Percentiles rank a stretch among this genome's conserved stretches.
phyloP scores from a whole-genome alignment of 2,329 filamentous ascomycete species.

The Pseudogymnoascus sp. region DNA sequence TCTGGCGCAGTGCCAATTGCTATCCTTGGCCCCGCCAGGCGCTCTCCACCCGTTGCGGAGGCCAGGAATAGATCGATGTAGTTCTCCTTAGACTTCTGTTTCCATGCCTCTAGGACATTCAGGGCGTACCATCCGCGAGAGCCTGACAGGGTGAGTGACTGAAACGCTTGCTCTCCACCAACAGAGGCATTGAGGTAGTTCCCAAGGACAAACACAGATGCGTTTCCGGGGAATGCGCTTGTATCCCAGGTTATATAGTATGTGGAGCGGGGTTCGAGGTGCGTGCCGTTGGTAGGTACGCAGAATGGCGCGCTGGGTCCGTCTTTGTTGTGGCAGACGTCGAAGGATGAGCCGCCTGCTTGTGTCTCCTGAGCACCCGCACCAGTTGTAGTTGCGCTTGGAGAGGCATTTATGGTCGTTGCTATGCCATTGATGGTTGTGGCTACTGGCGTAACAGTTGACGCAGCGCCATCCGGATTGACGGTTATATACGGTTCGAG shows the following conservation, averaged over 20 bases:
- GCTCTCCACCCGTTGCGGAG: background rate
- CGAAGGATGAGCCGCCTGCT: conserved; percentile 21
- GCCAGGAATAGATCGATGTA: conserved; percentile 1
- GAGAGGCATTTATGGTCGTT: conserved; percentile 16
- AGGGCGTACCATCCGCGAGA: conserved; percentile 1
- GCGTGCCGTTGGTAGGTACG: conserved; percentile 23
- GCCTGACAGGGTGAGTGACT: conserved; percentile 16
- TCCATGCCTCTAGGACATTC: background rate
- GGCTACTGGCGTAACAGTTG: conserved; percentile 22
- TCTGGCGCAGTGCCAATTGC: background rate
- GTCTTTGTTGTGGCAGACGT: conserved; percentile 23
- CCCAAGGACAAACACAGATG: conserved; percentile 20
- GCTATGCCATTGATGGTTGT: conserved; percentile 19
- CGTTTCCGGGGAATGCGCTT: conserved; percentile 20
- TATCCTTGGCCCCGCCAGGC: background rate
- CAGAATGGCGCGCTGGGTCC: conserved; percentile 24
- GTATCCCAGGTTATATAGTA: conserved; percentile 28
- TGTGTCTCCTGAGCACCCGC: conserved; percentile 12
- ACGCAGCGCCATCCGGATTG: conserved; percentile 9
- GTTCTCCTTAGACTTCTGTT: background rate
- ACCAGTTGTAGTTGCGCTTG: conserved; percentile 13
- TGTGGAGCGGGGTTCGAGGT: conserved; percentile 22
- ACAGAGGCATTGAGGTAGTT: conserved; percentile 24
- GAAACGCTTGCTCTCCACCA: conserved; percentile 22
- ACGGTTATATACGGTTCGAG: conserved; percentile 23